Base-by-base conservation (phyloP, 345 rosid genomes). In the Lepidium africanum region DNA sequence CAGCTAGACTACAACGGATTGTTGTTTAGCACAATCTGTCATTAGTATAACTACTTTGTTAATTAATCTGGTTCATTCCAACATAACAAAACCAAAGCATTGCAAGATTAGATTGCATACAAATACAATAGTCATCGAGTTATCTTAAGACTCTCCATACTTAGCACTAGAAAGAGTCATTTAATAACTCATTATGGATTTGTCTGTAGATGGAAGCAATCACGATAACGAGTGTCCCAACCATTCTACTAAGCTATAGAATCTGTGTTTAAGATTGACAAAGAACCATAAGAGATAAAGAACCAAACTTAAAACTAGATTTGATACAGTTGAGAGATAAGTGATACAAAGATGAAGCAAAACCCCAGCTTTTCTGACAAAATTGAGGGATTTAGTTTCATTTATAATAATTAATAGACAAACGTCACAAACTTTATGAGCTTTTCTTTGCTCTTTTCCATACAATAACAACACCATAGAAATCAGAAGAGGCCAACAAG, bases 401-500 rank as follows among this genome's bases (percentile, higher is more conserved):
- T 64, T 56, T 19, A 37, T 43, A 36, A 52, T 63, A 6, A 6
- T 30, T 41, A 59, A 45, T 49, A 59, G 48, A 42, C 77, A 67
- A 45, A 51, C 39, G 64, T 60, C 74, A 42, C 77, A 67, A 45
- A 51, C 39, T 64, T 60, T 76, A 78, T 56, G 76, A 80, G 19
- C 81, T 78, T 64, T 82, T 46, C 79, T 93, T 90, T 38, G 91
- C 92, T 83, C 97, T 86, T 81, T 89, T 89, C 97, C 99, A 94
- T n/a, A 94, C 91, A 57, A 94, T 94, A 46, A 94, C 99, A 37
- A 90, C 69, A 15, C 99, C 99, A 1, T 87, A 87, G 59, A 87
- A 85, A 75, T 94, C 99, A n/a, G 96, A 88, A 0, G 99, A 88
- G 0, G 98, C 98, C 81, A 94, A 72, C 61, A 88, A 82, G 77